Base-by-base conservation (phyloP, 2,329 filamentous ascomycete genomes). In the Penicillium brasilianum region DNA sequence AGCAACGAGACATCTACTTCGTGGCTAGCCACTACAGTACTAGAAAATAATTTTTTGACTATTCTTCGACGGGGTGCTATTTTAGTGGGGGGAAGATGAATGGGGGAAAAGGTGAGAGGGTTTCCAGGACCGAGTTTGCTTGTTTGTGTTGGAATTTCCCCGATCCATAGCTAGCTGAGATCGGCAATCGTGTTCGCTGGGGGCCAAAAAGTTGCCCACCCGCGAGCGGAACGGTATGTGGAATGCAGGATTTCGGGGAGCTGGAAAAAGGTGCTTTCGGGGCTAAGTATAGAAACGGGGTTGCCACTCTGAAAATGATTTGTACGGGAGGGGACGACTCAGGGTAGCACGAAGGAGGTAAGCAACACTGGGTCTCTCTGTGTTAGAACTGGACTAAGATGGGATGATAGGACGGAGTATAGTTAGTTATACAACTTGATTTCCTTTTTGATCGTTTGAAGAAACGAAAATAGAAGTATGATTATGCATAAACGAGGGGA, bases 231-330 rank as follows among this genome's bases (percentile, higher is more conserved):
- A 1, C 30, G 49, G 49, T 39, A 56, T 50, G 52, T 55, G 59
- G 62, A 64, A 64, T 64, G 62, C 49, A 61, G 62, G 62, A 55
- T 30, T n/a, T 14, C 22, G 13, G 22, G 25, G 39, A 18, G 39
- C 39, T 41, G 39, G n/a, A 11, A 10, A 10, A 41, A 39, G 39
- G 39, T 39, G 41, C 20, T 6, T n/a, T n/a, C n/a, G n/a, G 25
- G 43, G 43, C 43, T 46, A 25, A 46, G 43, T 28, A 28, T 46
- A 28, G 43, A 25, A 28, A 46, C 43, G n/a, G n/a, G n/a, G n/a
- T n/a, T n/a, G n/a, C n/a, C n/a, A n/a, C n/a, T n/a, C n/a, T n/a
- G n/a, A n/a, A n/a, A n/a, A n/a, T n/a, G n/a, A n/a, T n/a, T n/a
- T n/a, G n/a, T n/a, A 5, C 30, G 30, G 9, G 30, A 32, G 30